Percentiles rank a stretch among this genome's conserved stretches.
phyloP scores from a whole-genome alignment of 2,329 filamentous ascomycete species.

The Colletotrichum euphorbiae region DNA sequence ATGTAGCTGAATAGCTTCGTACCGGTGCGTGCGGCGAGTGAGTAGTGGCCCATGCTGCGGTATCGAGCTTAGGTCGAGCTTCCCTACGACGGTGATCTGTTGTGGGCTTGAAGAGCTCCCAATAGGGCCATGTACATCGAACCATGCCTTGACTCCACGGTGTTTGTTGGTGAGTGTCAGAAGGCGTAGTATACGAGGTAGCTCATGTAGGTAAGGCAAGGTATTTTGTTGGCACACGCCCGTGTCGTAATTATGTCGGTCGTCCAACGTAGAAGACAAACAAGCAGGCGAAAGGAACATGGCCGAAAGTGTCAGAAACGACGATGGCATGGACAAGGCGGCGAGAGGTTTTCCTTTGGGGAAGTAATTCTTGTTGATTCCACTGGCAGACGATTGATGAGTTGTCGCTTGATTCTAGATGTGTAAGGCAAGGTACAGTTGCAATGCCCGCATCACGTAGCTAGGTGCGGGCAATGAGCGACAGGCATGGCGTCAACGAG shows the following conservation, averaged over 20 bases:
- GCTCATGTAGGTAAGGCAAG: constrained; percentile 26
- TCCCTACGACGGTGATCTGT: constrained; percentile 33
- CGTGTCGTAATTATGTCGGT: constrained; percentile 7
- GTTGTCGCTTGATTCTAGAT: background rate
- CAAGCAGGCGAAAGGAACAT: background rate
- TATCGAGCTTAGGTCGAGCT: constrained; percentile 29
- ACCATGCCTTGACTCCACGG: constrained; percentile 21
- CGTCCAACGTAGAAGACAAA: background rate
- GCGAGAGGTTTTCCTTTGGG: background rate
- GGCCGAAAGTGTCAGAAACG: constrained; percentile 18
- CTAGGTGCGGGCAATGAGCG: constrained; percentile 22
- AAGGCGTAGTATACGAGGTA: constrained; percentile 16
- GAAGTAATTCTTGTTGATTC: constrained; percentile 17
- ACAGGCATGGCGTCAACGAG: constrained; percentile 19
- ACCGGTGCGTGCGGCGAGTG: constrained; percentile 30
- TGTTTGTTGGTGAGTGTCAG: constrained; percentile 27
- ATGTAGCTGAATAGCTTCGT: constrained; percentile 15
- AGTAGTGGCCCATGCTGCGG: constrained; percentile 16
- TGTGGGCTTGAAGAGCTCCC: constrained; percentile 34
- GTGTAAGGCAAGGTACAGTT: constrained; percentile 13
- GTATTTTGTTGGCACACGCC: constrained; percentile 29
- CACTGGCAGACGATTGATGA: constrained; percentile 5
- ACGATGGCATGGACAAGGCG: constrained; percentile 13
- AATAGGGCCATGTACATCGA: constrained; percentile 37
- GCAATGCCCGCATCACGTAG: constrained; percentile 18